A percentile compares a stretch with the other conserved stretches of the same genome.
Evolutionary conservation across 768 basidiomycete genomes (phyloP).

Genomic region (Chalciporus sphaerocephalus): DNA sequence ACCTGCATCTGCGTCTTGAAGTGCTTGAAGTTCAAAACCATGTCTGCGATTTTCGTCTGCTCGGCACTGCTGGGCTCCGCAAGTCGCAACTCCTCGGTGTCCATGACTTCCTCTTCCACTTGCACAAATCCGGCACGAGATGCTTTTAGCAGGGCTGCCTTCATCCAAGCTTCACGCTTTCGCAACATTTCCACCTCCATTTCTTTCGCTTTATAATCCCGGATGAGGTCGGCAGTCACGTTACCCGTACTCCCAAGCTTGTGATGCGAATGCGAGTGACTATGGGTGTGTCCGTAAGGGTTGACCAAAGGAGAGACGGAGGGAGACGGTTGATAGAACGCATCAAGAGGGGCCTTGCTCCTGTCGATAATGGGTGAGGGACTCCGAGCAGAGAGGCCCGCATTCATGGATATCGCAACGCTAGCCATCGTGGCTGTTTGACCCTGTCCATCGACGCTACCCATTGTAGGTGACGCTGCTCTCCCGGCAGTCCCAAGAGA

Average conservation of each 20-base stretch:
- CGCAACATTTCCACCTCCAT: constrained; percentile 71
- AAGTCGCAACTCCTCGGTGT: constrained; percentile 32
- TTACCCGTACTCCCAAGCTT: constrained; percentile 58
- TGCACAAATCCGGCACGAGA: constrained; percentile 74
- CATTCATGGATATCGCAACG: constrained; percentile 51
- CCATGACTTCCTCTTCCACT: constrained; percentile 47
- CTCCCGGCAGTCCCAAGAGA: constrained; percentile 40
- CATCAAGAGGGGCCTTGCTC: constrained; percentile 54
- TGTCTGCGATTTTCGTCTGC: constrained; percentile 56
- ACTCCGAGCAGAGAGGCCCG: constrained; percentile 44
- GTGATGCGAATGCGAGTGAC: constrained; percentile 27
- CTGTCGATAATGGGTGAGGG: constrained; percentile 57
- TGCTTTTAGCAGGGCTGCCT: constrained; percentile 71
- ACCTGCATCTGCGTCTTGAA: constrained; percentile 87
- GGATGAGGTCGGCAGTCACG: constrained; percentile 68
- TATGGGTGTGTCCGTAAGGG: constrained; percentile 43
- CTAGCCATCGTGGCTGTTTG: constrained; percentile 48
- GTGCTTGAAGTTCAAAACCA: constrained; percentile 80
- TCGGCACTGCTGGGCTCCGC: constrained; percentile 36
- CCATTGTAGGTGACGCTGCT: constrained; percentile 55
- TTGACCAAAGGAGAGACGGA: constrained; percentile 46
- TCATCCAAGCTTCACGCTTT: constrained; percentile 83
- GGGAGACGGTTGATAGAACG: constrained; percentile 46
- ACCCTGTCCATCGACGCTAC: constrained; percentile 19
- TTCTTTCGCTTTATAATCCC: constrained; percentile 80